These are phyloP conservation scores for Tremella yokohamensis DNA, from an alignment of 768 basidiomycete species.

Conservation along the genomic window DNA sequence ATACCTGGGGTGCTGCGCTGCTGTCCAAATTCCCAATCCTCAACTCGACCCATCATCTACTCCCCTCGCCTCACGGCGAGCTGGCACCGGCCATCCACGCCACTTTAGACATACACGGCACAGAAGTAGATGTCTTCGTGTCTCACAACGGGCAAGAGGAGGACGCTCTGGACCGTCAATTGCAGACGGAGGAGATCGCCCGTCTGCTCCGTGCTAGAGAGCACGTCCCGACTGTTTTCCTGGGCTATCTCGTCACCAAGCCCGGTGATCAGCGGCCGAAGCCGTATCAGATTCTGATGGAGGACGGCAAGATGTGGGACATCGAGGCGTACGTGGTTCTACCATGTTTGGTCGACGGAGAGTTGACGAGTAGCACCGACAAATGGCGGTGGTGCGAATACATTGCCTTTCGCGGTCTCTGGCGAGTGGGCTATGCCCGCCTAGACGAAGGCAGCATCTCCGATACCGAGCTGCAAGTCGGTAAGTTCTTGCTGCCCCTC, in stretches of 20 bases:
- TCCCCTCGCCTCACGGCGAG: conserved; percentile 74
- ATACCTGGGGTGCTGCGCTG: conserved; percentile 83
- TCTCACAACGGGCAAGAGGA: conserved; percentile 94
- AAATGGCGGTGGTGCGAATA: conserved; percentile 73
- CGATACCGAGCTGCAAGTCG: conserved; percentile 75
- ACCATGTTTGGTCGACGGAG: background rate
- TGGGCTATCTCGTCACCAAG: conserved; percentile 50
- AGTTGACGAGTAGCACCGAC: conserved; percentile 21
- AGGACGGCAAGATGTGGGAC: conserved; percentile 75
- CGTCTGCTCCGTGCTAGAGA: conserved; percentile 69
- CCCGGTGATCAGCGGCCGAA: conserved; percentile 40
- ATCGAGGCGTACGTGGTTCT: conserved; percentile 58
- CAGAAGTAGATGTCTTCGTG: conserved; percentile 74
- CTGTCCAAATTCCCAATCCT: conserved; percentile 86
- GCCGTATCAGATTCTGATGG: conserved; percentile 55
- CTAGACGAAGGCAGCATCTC: conserved; percentile 78
- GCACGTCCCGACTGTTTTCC: conserved; percentile 61
- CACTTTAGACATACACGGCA: conserved; percentile 72
- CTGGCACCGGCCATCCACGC: conserved; percentile 88
- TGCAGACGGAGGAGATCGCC: conserved; percentile 76
- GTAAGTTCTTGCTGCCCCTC: conserved; percentile 72
- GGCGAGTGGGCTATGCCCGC: conserved; percentile 61
- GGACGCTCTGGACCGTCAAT: conserved; percentile 78
- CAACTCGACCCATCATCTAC: conserved; percentile 75
- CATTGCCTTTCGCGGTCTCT: conserved; percentile 67